Evolutionary conservation across 176 grass and related monocot genomes (phyloP).

Genomic region (Tuctoria greenei): DNA sequence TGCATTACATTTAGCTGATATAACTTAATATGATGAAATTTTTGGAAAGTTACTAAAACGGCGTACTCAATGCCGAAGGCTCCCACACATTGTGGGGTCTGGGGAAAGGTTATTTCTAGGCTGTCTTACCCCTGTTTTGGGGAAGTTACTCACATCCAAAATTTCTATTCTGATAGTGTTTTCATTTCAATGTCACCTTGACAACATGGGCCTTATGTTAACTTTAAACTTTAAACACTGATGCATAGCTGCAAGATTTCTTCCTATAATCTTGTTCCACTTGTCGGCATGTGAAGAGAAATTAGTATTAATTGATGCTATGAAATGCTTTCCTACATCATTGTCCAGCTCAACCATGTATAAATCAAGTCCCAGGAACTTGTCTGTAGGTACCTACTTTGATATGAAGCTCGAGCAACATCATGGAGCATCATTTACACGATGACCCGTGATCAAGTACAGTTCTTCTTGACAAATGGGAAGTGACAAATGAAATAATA

Average conservation of each 20-base stretch:
- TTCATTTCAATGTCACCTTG: not conserved
- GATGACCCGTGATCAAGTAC: conserved; percentile 18
- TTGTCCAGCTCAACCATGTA: conserved; percentile 17
- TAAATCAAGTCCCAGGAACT: conserved; percentile 5
- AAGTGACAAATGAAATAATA: conserved; percentile 29
- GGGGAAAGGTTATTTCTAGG: too few species aligned
- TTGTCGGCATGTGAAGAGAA: conserved; percentile 19
- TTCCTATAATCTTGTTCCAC: conserved; percentile 19
- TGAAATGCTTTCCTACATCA: conserved; percentile 1
- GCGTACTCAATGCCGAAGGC: too few species aligned
- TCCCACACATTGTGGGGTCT: too few species aligned
- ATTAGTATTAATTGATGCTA: conserved; percentile 16
- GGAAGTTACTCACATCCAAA: not conserved
- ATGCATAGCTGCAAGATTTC: conserved; percentile 6
- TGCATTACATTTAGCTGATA: conserved; percentile 9
- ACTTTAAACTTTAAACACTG: conserved; percentile 20
- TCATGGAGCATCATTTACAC: conserved; percentile 8
- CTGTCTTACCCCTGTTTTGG: too few species aligned
- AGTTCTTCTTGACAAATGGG: conserved; percentile 21
- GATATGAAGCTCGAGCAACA: not conserved
- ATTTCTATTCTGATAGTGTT: conserved; percentile 6
- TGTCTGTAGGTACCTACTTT: not conserved
- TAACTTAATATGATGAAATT: not conserved
- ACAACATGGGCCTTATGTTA: conserved; percentile 18
- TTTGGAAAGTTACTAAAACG: not conserved